These are phyloP conservation scores for Daldinia loculata DNA, from an alignment of 495 filamentous ascomycete genomes.

Conservation along the genomic window DNA sequence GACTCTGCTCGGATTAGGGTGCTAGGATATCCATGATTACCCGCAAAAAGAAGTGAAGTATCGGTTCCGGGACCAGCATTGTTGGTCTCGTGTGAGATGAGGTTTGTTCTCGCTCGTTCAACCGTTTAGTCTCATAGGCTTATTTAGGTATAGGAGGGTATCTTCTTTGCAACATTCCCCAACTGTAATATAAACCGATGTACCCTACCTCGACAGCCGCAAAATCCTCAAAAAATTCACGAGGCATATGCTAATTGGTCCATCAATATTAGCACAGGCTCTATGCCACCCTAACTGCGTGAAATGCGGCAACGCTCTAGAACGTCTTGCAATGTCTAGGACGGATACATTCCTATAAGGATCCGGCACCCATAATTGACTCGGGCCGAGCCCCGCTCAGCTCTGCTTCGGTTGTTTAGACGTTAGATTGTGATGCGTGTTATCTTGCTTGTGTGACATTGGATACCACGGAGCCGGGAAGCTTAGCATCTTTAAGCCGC, in stretches of 20 bases:
- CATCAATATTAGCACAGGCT: not conserved
- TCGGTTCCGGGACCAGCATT: not conserved
- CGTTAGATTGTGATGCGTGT: not conserved
- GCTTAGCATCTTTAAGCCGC: not conserved
- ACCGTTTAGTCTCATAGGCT: constrained; percentile 10
- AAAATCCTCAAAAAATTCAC: constrained; percentile 1
- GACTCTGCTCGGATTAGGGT: not conserved
- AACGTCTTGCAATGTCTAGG: not conserved
- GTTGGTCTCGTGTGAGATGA: constrained; percentile 6
- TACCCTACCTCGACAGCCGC: not conserved
- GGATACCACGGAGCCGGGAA: constrained; percentile 7
- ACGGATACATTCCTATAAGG: not conserved
- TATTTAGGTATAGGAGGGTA: constrained; percentile 8
- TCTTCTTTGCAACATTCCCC: constrained; percentile 9
- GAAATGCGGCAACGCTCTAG: not conserved
- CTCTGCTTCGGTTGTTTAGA: not conserved
- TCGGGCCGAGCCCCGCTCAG: constrained; percentile 5
- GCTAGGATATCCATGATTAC: not conserved
- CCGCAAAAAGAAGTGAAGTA: not conserved
- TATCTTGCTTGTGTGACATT: not conserved
- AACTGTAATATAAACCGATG: constrained; percentile 20
- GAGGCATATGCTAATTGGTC: constrained; percentile 4
- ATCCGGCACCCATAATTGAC: not conserved
- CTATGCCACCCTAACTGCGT: not conserved
- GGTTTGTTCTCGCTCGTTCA: constrained; percentile 3